Base-by-base conservation (phyloP, 306 rosid species). In the Ziziphus jujuba region DNA sequence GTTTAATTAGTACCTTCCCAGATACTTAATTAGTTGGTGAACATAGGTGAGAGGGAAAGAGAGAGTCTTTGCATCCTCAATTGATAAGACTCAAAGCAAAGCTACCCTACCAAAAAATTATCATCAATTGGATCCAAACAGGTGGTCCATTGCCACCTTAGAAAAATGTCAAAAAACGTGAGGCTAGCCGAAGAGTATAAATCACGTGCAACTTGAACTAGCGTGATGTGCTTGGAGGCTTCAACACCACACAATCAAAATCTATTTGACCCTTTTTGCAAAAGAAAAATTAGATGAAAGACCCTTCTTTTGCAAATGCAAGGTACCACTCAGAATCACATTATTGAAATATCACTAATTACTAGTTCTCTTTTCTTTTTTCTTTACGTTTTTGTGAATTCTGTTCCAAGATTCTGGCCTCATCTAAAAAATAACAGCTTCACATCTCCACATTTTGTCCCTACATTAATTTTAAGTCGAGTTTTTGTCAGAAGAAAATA, bases 191-290 rank as follows among this genome's bases (percentile, higher is more conserved):
- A 35, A 24, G 1, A 16, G 11, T 13, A 19, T 5, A 10, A 6
- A 36, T 28, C 73, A 49, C 31, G 1, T 35, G 23, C 60, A 9
- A 50, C 40, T 53, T 38, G 66, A n/a, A 2, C 50, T 47, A 28
- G 23, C 47, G n/a, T 19, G 7, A 21, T 7, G 44, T 16, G 57
- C 23, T 17, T 65, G 45, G 70, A 50, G 58, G 59, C 70, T 65
- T 65, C 31, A 2, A 49, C 43, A 8, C 24, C 69, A 50, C 58
- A 65, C 69, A 65, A 65, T 25, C 23, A 10, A 65, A 65, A 31
- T 4, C 15, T 9, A 8, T 36, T 38, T 45, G 17, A 14, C 13
- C 52, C 31, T 3, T 35, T 19, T 45, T 23, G n/a, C n/a, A n/a
- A n/a, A n/a, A n/a, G n/a, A n/a, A n/a, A n/a, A n/a, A n/a, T n/a